These are phyloP conservation scores for Neofusicoccum parvum DNA, from an alignment of 2,329 filamentous ascomycete genomes.

Conservation along the genomic window DNA sequence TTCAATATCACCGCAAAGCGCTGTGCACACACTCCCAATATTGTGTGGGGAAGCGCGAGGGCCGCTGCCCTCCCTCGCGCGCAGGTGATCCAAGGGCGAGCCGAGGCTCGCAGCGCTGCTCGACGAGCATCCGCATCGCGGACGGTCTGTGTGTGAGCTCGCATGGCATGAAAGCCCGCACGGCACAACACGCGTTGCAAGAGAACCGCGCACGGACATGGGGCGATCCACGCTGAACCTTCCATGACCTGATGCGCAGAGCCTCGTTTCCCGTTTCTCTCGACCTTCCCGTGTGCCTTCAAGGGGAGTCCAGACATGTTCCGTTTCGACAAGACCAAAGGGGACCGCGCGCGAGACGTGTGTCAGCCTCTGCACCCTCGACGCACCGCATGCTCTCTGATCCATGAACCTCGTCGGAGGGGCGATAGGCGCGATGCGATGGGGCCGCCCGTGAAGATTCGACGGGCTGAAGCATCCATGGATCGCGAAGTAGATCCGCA, in stretches of 20 bases:
- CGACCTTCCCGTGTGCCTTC: not conserved
- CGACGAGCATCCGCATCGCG: not conserved
- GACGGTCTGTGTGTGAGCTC: constrained; percentile 17
- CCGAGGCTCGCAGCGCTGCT: constrained; percentile 6
- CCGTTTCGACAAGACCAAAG: constrained; percentile 12
- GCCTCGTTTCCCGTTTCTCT: constrained; percentile 15
- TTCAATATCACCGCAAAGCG: constrained; percentile 18
- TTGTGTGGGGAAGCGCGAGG: constrained; percentile 17
- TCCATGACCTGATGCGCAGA: constrained; percentile 16
- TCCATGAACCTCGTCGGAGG: constrained; percentile 8
- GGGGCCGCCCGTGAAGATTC: constrained; percentile 10
- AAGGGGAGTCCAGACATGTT: constrained; percentile 16
- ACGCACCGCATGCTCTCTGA: not conserved
- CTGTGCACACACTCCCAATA: constrained; percentile 8
- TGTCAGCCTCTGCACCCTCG: constrained; percentile 2
- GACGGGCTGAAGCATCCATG: constrained; percentile 17
- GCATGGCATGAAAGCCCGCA: constrained; percentile 6
- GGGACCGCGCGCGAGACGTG: constrained; percentile 8
- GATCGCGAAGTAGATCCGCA: constrained; percentile 14
- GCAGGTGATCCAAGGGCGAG: constrained; percentile 7
- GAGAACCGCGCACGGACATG: not conserved
- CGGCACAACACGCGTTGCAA: constrained; percentile 18
- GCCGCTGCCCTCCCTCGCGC: not conserved
- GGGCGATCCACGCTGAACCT: constrained; percentile 9
- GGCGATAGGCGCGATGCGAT: not conserved